Conservation (phyloP, 768 basidiomycete genomes). For the Auriscalpium orientale region DNA sequence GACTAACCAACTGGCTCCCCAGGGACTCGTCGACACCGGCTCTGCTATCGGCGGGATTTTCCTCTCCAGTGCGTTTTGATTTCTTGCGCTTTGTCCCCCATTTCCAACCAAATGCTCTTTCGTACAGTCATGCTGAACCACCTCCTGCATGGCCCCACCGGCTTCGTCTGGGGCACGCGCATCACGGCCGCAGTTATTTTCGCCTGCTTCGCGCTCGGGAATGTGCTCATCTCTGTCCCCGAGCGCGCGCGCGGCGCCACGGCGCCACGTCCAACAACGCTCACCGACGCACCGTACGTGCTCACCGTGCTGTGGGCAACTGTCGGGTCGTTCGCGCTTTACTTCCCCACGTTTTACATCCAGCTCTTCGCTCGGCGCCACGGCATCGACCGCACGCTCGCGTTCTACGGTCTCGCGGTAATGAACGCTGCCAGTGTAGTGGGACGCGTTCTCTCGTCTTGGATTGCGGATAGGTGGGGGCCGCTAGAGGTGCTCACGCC, state of each 20-base stretch:
- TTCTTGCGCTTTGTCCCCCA: not conserved
- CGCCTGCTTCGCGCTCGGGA: not conserved
- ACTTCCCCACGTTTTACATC: not conserved
- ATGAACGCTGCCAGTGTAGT: not conserved
- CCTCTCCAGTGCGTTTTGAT: not conserved
- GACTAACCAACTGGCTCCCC: not conserved
- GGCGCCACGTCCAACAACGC: not conserved
- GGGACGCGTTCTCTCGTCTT: not conserved
- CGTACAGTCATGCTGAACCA: not conserved
- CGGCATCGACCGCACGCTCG: not conserved
- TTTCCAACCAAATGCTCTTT: not conserved
- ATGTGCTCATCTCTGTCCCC: not conserved
- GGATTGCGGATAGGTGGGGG: not conserved
- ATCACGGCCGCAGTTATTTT: not conserved
- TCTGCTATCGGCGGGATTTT: not conserved
- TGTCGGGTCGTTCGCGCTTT: not conserved
- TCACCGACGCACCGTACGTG: not conserved
- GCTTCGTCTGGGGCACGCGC: not conserved
- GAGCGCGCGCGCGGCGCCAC: not conserved
- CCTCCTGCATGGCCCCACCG: not conserved
- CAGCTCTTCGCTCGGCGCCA: not conserved
- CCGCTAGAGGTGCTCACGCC: not conserved
- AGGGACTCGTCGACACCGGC: conserved; percentile 1
- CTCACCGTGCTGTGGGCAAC: not conserved
- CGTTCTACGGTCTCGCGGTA: not conserved